phyloP scores from a whole-genome alignment of 306 rosid species.

The Vicia sativa region DNA sequence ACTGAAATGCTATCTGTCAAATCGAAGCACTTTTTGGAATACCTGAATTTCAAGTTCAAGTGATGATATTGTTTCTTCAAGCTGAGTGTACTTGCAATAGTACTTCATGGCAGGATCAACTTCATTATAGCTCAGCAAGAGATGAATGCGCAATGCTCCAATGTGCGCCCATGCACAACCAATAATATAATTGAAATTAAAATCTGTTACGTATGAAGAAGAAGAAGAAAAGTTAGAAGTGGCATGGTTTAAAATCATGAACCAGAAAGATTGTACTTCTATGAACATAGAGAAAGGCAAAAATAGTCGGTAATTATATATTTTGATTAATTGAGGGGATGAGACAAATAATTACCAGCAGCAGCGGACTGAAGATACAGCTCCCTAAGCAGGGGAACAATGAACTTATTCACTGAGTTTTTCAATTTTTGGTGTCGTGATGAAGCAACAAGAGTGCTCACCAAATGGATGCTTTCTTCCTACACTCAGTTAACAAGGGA shows the following conservation, averaged over 20 bases:
- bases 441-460: slow-evolving; percentile 53
- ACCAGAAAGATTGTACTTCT: not conserved
- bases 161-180: slow-evolving; percentile 78
- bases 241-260: not conserved
- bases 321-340: not conserved
- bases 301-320: not conserved
- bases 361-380: slow-evolving; percentile 53
- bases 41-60: slow-evolving; percentile 88
- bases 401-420: slow-evolving; percentile 51
- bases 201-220: slow-evolving; percentile 39
- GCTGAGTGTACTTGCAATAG: slow-evolving; percentile 61
- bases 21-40: slow-evolving; percentile 19
- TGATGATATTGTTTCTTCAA: slow-evolving; percentile 61
- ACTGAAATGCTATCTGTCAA: not conserved
- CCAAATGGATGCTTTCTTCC: slow-evolving; percentile 48
- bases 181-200: slow-evolving; percentile 46
- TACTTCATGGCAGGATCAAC: slow-evolving; percentile 87
- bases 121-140: slow-evolving; percentile 71
- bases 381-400: slow-evolving; percentile 68
- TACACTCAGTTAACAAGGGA: slow-evolving; percentile 38
- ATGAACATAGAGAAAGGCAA: not conserved
- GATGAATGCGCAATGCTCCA: slow-evolving; percentile 74
- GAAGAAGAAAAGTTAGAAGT: slow-evolving; percentile 1
- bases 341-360: slow-evolving; percentile 53
- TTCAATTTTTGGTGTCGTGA: slow-evolving; percentile 68